These are phyloP conservation scores for Mollisia scopiformis DNA, from an alignment of 2,329 filamentous ascomycete species.

Conservation along the genomic window DNA sequence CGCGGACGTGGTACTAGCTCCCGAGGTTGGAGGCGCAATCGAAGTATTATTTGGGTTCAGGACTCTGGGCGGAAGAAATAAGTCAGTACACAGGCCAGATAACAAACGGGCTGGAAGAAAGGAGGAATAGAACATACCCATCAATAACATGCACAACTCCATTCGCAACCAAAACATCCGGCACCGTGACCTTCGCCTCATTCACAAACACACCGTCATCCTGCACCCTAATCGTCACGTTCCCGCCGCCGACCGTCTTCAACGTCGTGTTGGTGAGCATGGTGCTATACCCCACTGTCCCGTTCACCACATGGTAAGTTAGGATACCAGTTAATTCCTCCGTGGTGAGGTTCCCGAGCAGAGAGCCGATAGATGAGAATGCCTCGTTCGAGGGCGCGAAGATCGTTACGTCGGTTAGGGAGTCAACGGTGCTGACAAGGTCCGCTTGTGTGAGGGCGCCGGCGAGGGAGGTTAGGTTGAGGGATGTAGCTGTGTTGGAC, in stretches of 20 bases:
- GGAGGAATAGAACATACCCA: constrained; percentile 43
- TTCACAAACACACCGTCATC: constrained; percentile 42
- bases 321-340: constrained; percentile 32
- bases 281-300: constrained; percentile 32
- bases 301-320: constrained; percentile 38
- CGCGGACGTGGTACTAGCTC: constrained; percentile 48
- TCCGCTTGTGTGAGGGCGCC: constrained; percentile 36
- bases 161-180: constrained; percentile 39
- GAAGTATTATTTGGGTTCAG: constrained; percentile 55
- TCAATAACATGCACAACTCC: constrained; percentile 41
- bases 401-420: constrained; percentile 54
- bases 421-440: constrained; percentile 40
- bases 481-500: constrained; percentile 37
- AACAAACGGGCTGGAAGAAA: neutral
- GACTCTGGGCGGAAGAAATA: constrained; percentile 42
- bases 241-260: constrained; percentile 30
- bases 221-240: constrained; percentile 37
- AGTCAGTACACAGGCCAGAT: neutral
- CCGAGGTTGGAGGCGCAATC: constrained; percentile 39
- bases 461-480: constrained; percentile 39
- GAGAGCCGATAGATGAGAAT: constrained; percentile 36
- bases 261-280: constrained; percentile 32
- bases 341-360: constrained; percentile 28
- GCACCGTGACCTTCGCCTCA: constrained; percentile 39
- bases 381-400: constrained; percentile 38